Evolutionary conservation across 2,329 filamentous ascomycete genomes (phyloP).

Genomic region (Dactylellina drechsleri): DNA sequence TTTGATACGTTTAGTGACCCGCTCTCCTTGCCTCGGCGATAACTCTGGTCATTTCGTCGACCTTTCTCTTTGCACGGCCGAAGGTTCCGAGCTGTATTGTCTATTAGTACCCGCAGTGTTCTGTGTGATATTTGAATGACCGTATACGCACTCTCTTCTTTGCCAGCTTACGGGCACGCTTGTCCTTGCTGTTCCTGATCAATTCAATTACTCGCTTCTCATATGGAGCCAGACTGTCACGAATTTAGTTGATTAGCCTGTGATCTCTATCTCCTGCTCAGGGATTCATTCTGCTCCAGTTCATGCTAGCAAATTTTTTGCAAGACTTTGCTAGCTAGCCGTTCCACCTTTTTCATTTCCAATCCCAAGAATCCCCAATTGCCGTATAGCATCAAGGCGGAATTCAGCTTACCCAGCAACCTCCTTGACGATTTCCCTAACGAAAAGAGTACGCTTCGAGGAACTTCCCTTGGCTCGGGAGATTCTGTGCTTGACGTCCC

Average conservation of each 20-base stretch:
- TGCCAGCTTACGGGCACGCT: slow-evolving; percentile 97
- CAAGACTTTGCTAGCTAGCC: background rate
- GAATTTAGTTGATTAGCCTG: slow-evolving; percentile 23
- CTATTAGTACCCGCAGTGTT: slow-evolving; percentile 57
- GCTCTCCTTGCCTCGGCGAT: slow-evolving; percentile 93
- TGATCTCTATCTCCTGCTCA: background rate
- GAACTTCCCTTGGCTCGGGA: slow-evolving; percentile 92
- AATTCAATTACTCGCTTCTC: slow-evolving; percentile 99
- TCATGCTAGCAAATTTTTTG: too few relatives aligned
- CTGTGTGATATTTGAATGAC: slow-evolving; percentile 1
- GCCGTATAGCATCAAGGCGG: too few relatives aligned
- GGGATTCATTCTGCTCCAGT: too few relatives aligned
- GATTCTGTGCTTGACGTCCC: slow-evolving; percentile 80
- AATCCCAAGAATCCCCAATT: background rate
- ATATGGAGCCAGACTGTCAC: slow-evolving; percentile 80
- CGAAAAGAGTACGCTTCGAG: slow-evolving; percentile 96
- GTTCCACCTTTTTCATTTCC: background rate
- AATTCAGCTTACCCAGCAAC: slow-evolving; percentile 80
- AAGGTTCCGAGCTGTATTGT: slow-evolving; percentile 87
- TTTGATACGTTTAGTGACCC: slow-evolving; percentile 69
- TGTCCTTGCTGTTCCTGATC: slow-evolving; percentile 98
- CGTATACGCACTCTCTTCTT: slow-evolving; percentile 90
- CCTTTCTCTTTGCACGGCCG: slow-evolving; percentile 98
- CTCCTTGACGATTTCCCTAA: slow-evolving; percentile 97
- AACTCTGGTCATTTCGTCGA: slow-evolving; percentile 97